Conservation (phyloP, 2,329 filamentous ascomycete species). For the Phaeosphaeria sp. region DNA sequence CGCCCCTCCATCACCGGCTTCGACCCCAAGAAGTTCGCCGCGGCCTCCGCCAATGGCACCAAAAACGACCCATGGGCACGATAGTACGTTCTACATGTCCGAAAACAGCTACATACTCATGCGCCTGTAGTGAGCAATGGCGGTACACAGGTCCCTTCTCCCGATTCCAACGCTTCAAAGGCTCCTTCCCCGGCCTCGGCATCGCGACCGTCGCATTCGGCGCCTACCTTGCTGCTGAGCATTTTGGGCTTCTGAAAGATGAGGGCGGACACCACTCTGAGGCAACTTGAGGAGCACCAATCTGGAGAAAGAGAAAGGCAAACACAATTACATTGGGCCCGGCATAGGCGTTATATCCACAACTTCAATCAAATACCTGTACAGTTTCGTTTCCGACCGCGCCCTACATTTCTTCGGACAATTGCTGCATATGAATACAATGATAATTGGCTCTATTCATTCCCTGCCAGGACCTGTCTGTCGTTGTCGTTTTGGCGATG, state of each 20-base stretch:
- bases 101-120: conserved; percentile 21
- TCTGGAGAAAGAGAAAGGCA: conserved; percentile 8
- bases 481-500: too few species aligned
- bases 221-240: conserved; percentile 87
- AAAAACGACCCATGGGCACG: conserved; percentile 69
- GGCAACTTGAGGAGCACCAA: conserved; percentile 1
- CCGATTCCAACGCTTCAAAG: conserved; percentile 86
- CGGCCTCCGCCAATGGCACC: conserved; percentile 65
- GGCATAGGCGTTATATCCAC: background rate
- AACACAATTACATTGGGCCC: conserved; percentile 11
- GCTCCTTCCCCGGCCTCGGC: conserved; percentile 86
- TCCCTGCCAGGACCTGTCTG: too few species aligned
- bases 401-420: background rate
- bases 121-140: conserved; percentile 80
- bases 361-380: background rate
- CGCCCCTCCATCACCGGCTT: conserved; percentile 88
- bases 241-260: conserved; percentile 78
- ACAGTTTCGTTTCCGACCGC: background rate
- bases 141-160: conserved; percentile 89
- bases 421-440: background rate
- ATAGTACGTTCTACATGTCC: conserved; percentile 57
- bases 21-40: conserved; percentile 80
- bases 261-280: conserved; percentile 44
- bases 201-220: conserved; percentile 92
- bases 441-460: too few species aligned